A percentile compares a stretch with the other conserved stretches of the same genome.
Evolutionary conservation across 2,329 filamentous ascomycete species (phyloP).

Genomic region (Apiospora phragmitis): DNA sequence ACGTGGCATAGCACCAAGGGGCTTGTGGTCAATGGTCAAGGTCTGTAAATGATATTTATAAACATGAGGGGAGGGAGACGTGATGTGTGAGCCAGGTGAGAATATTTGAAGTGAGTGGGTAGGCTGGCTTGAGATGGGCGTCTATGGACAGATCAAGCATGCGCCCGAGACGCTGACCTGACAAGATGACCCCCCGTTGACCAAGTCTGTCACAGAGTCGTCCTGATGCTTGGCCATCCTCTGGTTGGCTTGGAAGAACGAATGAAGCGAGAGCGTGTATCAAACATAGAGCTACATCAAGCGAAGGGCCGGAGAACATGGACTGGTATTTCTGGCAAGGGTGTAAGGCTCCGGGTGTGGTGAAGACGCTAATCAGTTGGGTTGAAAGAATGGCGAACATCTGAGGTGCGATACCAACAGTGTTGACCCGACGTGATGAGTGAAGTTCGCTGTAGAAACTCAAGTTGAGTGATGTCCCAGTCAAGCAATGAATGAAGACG

Average conservation of each 20-base stretch:
- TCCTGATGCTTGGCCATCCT: background rate
- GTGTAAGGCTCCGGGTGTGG: background rate
- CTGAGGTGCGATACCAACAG: background rate
- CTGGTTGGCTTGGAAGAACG: background rate
- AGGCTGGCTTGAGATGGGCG: background rate
- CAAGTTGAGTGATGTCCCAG: background rate
- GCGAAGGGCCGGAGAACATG: too few relatives aligned
- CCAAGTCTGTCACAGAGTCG: background rate
- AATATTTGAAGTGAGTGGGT: background rate
- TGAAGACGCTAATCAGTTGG: background rate
- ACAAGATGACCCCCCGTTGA: background rate
- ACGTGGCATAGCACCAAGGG: too few relatives aligned
- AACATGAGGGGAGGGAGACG: too few relatives aligned
- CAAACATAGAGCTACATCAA: background rate
- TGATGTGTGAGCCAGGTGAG: too few relatives aligned
- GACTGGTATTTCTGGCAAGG: background rate
- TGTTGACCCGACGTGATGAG: background rate
- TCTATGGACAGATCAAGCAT: background rate
- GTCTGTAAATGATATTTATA: too few relatives aligned
- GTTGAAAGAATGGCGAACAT: background rate
- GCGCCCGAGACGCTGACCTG: background rate
- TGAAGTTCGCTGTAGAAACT: too few relatives aligned
- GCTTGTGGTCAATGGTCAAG: too few relatives aligned
- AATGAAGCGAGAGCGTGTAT: background rate
- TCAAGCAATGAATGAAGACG: background rate